Base-by-base conservation (phyloP, 495 filamentous ascomycete species). In the Penicillium goetzii region DNA sequence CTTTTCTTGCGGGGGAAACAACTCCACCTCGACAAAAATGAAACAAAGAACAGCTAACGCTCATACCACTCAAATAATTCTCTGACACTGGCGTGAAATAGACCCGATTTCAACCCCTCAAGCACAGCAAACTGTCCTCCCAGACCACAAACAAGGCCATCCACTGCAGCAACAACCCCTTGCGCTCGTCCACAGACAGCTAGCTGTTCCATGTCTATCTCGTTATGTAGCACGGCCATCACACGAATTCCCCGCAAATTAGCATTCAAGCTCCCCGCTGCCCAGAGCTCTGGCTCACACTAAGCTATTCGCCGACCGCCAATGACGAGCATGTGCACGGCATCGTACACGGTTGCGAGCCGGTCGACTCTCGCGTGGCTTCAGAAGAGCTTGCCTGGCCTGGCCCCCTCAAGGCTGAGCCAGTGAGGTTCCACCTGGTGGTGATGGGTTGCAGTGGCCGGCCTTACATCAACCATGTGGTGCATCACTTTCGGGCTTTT, bases 301-400 rank as follows among this genome's bases (percentile, higher is more conserved):
- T 54, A 52, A 59, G 34, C 36, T 63, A 53, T 58, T 45, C 23
- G 14, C 36, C 34, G 6, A 30, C 55, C 32, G 19, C 61, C 61
- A 63, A 58, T 54, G 17, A 58, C 30, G 36, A 36, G 41, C 41
- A 47, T 28, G 17, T 38, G 41, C n/a, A 23, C 34, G 23, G 11
- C 12, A 26, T 59, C 38, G 45, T 57, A 38, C 60, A 60, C 56
- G 60, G 56, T 43, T 63, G 52, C 65, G 51, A 63, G 60, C 61
- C 61, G 65, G 17, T 67, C 61, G 65, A 61, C 65, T 67, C 60
- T 67, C 65, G 61, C 61, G 34, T 67, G 52, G 50, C 59, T 60
- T 58, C 7, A 10, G 2, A 1, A 55, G 26, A 33, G 4, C 40
- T 59, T 25, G 47, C 25, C 47, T 51, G 5, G 47, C n/a, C 25